These are phyloP conservation scores for Dendrobium catenatum DNA, from an alignment of 106 monocot genomes.

Conservation along the genomic window DNA sequence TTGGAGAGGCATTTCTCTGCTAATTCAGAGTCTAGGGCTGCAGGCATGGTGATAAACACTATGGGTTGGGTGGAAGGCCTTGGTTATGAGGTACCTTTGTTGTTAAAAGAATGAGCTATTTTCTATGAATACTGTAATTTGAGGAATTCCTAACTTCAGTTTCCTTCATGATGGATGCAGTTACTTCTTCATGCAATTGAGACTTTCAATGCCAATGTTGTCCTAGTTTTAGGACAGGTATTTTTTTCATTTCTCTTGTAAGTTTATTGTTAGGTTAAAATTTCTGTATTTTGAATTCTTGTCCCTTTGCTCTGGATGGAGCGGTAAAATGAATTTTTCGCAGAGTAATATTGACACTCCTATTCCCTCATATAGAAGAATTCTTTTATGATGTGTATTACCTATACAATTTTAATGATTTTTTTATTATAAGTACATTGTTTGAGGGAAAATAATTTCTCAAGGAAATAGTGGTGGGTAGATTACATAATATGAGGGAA, in stretches of 20 bases:
- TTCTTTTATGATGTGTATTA: neutral
- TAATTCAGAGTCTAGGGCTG: constrained; percentile 90
- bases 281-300: neutral
- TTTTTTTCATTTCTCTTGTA: neutral
- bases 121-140: constrained; percentile 1
- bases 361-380: neutral
- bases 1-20: constrained; percentile 81
- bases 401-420: neutral
- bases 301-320: neutral
- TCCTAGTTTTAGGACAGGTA: constrained; percentile 98
- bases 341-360: neutral
- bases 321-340: neutral
- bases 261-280: neutral
- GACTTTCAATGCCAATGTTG: constrained; percentile 76
- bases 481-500: neutral
- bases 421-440: neutral
- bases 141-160: neutral
- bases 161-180: constrained; percentile 30
- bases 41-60: constrained; percentile 99
- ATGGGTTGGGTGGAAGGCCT: constrained; percentile 99
- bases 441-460: neutral
- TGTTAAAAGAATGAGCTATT: neutral
- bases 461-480: neutral
- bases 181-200: constrained; percentile 91
- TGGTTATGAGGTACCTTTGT: constrained; percentile 76